Evolutionary conservation across 257 asterid species (phyloP), one percentile per base, ranked within the genome.

Genomic region (Galeopsis tetrahit): DNA sequence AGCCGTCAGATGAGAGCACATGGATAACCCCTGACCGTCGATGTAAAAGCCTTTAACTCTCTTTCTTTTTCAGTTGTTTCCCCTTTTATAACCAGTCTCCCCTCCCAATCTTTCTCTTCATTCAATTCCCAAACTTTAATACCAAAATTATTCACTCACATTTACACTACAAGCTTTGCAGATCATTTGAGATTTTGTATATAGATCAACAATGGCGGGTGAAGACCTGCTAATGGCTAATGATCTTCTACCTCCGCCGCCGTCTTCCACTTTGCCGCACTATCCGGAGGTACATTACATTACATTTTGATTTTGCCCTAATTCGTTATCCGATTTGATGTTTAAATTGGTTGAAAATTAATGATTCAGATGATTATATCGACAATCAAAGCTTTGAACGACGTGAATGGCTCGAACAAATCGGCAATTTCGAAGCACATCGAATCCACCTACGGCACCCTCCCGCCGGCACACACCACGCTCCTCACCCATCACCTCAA

Each of bases 401-500:
- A 93, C 6, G 61, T 66, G 7, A 78, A 79, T 44, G 96, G 95
- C 0, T 87, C 96, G 1, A 87, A 81, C 77, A 89, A 89, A 66
- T 78, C 96, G 0, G 21, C 91, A 35, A 89, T 93, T 32, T 78
- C 88, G 32, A 85, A 63, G 75, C 90, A 89, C 13, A 90, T 93
- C 70, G 97, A 93, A 59, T 59, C 85, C 1, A 86, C 89, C 33
- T 82, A 86, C 66, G 90, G 83, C 1, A 75, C 83, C 10, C 84
- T 89, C 9, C 90, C 92, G 0, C 86, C 90, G 1, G 87, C 91
- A 0, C 88, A 83, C 79, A 17, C 85, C 11, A 85, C 95, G 0
- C 80, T 89, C 11, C 85, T 93, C 38, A 79, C 88, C 1, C 96
- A 87, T 76, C 90, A 90, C 59, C 89, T 90, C 51, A 82, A 85